phyloP scores from a whole-genome alignment of 75 land plant genomes.

The Pinus tabuliformis region DNA sequence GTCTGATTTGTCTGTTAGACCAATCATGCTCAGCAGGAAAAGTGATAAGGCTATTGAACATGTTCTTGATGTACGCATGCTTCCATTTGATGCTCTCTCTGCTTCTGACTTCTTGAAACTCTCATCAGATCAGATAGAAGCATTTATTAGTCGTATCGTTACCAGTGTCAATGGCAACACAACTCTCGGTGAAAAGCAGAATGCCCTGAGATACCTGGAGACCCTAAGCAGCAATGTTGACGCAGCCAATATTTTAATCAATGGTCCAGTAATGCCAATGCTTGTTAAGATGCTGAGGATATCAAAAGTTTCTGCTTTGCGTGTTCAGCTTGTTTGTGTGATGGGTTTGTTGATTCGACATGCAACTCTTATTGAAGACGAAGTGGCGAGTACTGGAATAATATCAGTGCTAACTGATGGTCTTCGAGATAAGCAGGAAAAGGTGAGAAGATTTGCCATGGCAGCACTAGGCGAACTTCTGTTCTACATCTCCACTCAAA shows the following conservation, averaged over 20 bases:
- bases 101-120: constrained; percentile 73
- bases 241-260: constrained; percentile 81
- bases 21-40: constrained; percentile 87
- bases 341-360: constrained; percentile 90
- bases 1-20: constrained; percentile 90
- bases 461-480: constrained; percentile 96
- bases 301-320: constrained; percentile 59
- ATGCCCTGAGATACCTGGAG: constrained; percentile 82
- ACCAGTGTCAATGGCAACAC: constrained; percentile 52
- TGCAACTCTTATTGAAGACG: constrained; percentile 80
- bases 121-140: constrained; percentile 58
- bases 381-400: constrained; percentile 87
- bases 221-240: constrained; percentile 74
- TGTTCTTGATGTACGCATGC: constrained; percentile 31
- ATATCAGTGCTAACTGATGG: constrained; percentile 78
- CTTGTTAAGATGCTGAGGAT: constrained; percentile 87
- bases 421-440: constrained; percentile 90
- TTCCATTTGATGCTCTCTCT: constrained; percentile 72
- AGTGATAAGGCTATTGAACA: constrained; percentile 61
- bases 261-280: constrained; percentile 82
- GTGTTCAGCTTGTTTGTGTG: constrained; percentile 71
- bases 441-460: constrained; percentile 94
- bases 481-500: constrained; percentile 88
- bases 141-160: constrained; percentile 42
- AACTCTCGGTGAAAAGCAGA: constrained; percentile 63